Evolutionary conservation across 768 basidiomycete genomes (phyloP).

Genomic region (Ramaria sp.): DNA sequence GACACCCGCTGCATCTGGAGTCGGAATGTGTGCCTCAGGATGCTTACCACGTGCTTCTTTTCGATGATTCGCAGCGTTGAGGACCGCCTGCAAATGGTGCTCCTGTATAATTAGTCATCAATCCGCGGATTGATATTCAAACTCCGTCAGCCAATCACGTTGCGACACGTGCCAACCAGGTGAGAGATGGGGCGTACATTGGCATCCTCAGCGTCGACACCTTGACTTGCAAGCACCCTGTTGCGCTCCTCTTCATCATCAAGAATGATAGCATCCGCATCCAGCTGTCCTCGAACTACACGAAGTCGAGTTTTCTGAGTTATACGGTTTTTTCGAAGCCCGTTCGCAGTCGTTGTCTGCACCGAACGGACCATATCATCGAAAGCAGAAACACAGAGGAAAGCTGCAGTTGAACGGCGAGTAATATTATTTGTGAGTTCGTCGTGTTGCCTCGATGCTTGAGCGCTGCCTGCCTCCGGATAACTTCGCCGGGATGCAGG

Average conservation of each 20-base stretch:
- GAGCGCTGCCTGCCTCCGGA: not conserved
- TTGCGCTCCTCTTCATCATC: constrained; percentile 75
- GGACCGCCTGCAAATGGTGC: constrained; percentile 46
- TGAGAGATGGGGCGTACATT: constrained; percentile 55
- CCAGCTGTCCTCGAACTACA: constrained; percentile 71
- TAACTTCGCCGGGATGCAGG: constrained; percentile 1
- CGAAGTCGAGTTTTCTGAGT: constrained; percentile 88
- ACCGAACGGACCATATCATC: constrained; percentile 3
- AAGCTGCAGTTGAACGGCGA: not conserved
- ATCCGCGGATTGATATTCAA: constrained; percentile 38
- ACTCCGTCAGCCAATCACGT: constrained; percentile 34
- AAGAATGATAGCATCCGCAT: constrained; percentile 66
- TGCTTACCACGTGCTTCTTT: constrained; percentile 19
- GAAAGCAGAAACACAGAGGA: not conserved
- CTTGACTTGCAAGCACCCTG: constrained; percentile 67
- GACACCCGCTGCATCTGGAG: constrained; percentile 77
- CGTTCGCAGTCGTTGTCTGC: not conserved
- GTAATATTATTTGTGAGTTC: not conserved
- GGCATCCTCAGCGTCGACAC: constrained; percentile 88
- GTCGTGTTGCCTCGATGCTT: not conserved
- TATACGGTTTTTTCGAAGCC: constrained; percentile 61
- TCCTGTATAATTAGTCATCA: constrained; percentile 47
- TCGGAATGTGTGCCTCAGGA: constrained; percentile 70
- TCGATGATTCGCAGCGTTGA: constrained; percentile 22
- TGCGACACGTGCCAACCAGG: constrained; percentile 29